A percentile compares a stretch with the other conserved stretches of the same genome.
These are phyloP conservation scores for Vitis hybrid DNA, from an alignment of 177 flowering plant species.

Conservation along the genomic window DNA sequence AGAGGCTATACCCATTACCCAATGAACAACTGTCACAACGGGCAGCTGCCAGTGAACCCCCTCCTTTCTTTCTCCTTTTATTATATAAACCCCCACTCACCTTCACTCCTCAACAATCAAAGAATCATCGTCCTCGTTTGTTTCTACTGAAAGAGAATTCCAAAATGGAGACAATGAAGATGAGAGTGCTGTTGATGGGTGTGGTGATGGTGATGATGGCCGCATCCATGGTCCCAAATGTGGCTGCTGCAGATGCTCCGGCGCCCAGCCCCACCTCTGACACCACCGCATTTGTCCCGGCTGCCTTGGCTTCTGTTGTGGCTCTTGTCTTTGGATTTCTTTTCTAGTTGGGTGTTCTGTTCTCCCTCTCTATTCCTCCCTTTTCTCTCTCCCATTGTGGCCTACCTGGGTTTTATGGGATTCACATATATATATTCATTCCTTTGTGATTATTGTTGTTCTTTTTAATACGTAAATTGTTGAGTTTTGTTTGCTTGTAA, in stretches of 20 bases:
- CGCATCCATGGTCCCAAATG: constrained; percentile 21
- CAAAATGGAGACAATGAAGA: constrained; percentile 35
- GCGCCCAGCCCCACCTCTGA: constrained; percentile 35
- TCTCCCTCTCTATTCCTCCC: neutral
- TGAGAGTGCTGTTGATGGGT: constrained; percentile 25
- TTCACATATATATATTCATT: neutral
- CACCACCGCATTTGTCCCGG: constrained; percentile 22
- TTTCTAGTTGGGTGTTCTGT: neutral
- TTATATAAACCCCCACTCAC: neutral
- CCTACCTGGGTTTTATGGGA: neutral
- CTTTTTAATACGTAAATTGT: too few species aligned
- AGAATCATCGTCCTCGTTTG: neutral
- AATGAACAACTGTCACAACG: neutral
- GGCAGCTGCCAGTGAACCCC: neutral
- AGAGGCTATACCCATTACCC: too few species aligned
- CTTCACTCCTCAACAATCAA: neutral
- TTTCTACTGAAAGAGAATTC: neutral
- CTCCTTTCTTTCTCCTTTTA: neutral
- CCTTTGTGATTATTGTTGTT: too few species aligned
- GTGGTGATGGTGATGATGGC: constrained; percentile 27
- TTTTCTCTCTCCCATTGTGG: neutral
- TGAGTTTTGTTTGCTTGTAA: too few species aligned
- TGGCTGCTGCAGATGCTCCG: constrained; percentile 31
- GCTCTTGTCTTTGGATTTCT: constrained; percentile 26
- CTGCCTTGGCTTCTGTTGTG: constrained; percentile 18